Evolutionary conservation across 1,139 yeast species (phyloP).

Genomic region (Yamadazyma atlantica): DNA sequence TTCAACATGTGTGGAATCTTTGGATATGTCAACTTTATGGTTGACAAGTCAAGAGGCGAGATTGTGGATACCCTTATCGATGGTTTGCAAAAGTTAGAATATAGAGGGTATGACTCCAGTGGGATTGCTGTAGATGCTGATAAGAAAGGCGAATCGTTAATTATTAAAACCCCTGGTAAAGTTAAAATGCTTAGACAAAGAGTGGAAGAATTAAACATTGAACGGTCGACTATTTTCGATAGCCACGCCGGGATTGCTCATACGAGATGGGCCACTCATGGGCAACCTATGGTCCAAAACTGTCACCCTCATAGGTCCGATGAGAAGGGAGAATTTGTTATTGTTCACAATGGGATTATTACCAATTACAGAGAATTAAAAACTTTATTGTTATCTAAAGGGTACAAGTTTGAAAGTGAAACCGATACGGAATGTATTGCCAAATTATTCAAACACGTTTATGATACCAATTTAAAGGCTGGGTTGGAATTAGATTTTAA

Average conservation of each 20-base stretch:
- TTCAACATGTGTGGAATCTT: slow-evolving; percentile 77
- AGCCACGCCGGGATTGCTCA: slow-evolving; percentile 97
- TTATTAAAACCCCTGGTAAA: slow-evolving; percentile 88
- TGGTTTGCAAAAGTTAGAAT: slow-evolving; percentile 91
- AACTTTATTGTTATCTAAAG: slow-evolving; percentile 76
- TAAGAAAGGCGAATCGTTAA: slow-evolving; percentile 45
- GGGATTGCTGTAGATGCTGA: slow-evolving; percentile 96
- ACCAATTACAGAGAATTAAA: slow-evolving; percentile 92
- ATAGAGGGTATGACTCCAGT: slow-evolving; percentile 97
- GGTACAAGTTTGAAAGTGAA: slow-evolving; percentile 82
- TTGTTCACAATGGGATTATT: slow-evolving; percentile 97
- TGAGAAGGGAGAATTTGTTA: slow-evolving; percentile 74
- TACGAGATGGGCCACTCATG: slow-evolving; percentile 99
- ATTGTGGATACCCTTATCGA: slow-evolving; percentile 85
- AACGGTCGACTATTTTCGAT: slow-evolving; percentile 64
- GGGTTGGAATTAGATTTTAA: slow-evolving; percentile 67
- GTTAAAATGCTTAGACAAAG: slow-evolving; percentile 77
- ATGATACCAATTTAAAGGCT: slow-evolving; percentile 68
- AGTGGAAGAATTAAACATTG: slow-evolving; percentile 55
- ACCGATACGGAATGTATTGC: slow-evolving; percentile 99
- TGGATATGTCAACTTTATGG: slow-evolving; percentile 95
- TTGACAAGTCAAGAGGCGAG: slow-evolving; percentile 89
- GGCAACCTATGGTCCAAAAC: slow-evolving; percentile 80
- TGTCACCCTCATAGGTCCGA: slow-evolving; percentile 98
- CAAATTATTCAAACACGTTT: slow-evolving; percentile 86